Evolutionary conservation across 805 yeast genomes (phyloP).

Genomic region (Wickerhamomyces xylosicus): DNA sequence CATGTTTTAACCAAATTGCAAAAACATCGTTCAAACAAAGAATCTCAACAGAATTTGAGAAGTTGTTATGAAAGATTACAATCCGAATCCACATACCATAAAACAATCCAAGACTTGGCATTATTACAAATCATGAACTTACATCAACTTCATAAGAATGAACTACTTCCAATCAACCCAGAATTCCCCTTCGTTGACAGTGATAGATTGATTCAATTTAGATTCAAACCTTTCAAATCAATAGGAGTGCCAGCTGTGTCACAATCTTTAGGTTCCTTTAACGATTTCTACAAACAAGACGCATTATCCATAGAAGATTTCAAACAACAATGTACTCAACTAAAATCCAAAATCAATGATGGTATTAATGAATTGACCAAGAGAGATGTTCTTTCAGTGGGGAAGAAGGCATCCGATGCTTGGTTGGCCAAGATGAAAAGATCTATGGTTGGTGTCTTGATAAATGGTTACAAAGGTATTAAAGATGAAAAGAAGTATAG

Average conservation of each 20-base stretch:
- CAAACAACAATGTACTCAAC: neutral
- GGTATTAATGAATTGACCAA: no score
- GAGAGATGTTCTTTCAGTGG: no score
- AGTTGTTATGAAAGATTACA: neutral
- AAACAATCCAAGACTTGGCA: slow-evolving; percentile 20
- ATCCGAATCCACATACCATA: slow-evolving; percentile 12
- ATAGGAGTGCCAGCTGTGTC: slow-evolving; percentile 83
- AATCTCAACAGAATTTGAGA: slow-evolving; percentile 14
- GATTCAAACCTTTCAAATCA: slow-evolving; percentile 72
- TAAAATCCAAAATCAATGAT: neutral
- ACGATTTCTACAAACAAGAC: neutral
- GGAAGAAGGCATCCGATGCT: no score
- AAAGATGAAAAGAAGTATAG: slow-evolving; percentile 4
- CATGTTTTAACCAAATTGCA: slow-evolving; percentile 25
- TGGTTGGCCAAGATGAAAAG: slow-evolving; percentile 22
- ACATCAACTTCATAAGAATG: no score
- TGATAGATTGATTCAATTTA: slow-evolving; percentile 34
- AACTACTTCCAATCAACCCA: no score
- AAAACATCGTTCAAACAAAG: slow-evolving; percentile 17
- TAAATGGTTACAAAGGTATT: slow-evolving; percentile 6
- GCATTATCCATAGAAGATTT: slow-evolving; percentile 6
- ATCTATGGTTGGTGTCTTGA: slow-evolving; percentile 20
- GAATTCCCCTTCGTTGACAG: slow-evolving; percentile 18
- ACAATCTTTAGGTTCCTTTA: no score
- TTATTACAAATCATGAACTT: slow-evolving; percentile 25